phyloP scores from a whole-genome alignment of 169 alveolate genomes.

The Plasmodium vinckei region DNA sequence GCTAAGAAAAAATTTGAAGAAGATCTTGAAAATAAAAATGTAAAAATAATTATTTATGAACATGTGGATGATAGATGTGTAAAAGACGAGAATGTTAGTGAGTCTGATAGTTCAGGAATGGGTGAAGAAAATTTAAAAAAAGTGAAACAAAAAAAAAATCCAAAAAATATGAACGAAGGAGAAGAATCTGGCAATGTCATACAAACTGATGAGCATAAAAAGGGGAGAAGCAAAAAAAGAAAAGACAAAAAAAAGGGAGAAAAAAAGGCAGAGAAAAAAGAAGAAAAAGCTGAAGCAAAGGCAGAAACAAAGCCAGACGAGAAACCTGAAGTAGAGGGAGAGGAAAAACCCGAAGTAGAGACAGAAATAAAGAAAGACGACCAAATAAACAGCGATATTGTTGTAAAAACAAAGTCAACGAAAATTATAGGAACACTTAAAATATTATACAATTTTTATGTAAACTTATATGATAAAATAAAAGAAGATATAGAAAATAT shows the following conservation, averaged over 20 bases:
- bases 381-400: constrained; percentile 11
- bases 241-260: neutral
- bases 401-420: constrained; percentile 12
- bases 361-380: neutral
- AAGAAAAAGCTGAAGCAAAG: neutral
- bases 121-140: neutral
- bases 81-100: neutral
- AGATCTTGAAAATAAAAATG: constrained; percentile 19
- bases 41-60: constrained; percentile 41
- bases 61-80: constrained; percentile 4
- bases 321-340: neutral
- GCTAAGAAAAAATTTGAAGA: constrained; percentile 7
- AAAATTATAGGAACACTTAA: constrained; percentile 52
- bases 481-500: constrained; percentile 63
- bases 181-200: neutral
- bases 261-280: neutral
- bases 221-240: neutral
- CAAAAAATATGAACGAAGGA: neutral
- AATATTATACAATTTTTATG: constrained; percentile 59
- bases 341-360: neutral
- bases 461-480: constrained; percentile 51
- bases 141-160: neutral
- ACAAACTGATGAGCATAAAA: neutral
- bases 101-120: neutral
- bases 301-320: neutral